A percentile compares a stretch with the other conserved stretches of the same genome.
Conservation (phyloP, 305 asterid species). For the Andrographis paniculata region DNA sequence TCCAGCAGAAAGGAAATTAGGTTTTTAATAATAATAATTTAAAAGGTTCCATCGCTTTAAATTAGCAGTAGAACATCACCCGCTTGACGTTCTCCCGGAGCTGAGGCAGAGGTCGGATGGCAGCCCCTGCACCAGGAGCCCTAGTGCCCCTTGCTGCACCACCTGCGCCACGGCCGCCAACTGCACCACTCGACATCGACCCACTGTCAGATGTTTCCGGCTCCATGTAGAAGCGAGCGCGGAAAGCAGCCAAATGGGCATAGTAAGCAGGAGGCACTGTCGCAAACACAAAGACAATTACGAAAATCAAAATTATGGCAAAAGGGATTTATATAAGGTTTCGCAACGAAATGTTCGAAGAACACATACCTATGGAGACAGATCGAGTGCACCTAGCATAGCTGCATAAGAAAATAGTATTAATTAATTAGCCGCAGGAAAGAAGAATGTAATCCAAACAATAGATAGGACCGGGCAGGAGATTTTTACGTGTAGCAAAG, state of each 20-base stretch:
- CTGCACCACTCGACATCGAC: slow-evolving; percentile 55
- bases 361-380: slow-evolving; percentile 74
- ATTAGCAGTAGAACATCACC: slow-evolving; percentile 85
- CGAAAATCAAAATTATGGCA: not conserved
- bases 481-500: slow-evolving; percentile 84
- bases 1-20: too few species aligned
- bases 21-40: too few species aligned
- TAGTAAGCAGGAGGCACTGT: slow-evolving; percentile 99
- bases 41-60: not conserved
- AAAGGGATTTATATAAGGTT: too few species aligned
- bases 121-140: slow-evolving; percentile 42
- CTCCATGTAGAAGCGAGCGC: slow-evolving; percentile 94
- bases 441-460: too few species aligned
- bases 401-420: slow-evolving; percentile 26
- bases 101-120: slow-evolving; percentile 87
- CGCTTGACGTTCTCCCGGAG: slow-evolving; percentile 82
- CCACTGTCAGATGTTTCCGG: slow-evolving; percentile 81
- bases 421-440: slow-evolving; percentile 7
- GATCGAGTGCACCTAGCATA: slow-evolving; percentile 97
- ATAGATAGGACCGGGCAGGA: too few species aligned
- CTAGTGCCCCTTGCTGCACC: slow-evolving; percentile 42
- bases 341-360: too few species aligned
- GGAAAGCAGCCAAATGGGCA: slow-evolving; percentile 93
- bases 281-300: too few species aligned
- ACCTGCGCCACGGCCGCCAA: slow-evolving; percentile 49